Evolutionary conservation across 768 basidiomycete species (phyloP), one percentile per base, ranked within the genome.

Genomic region (Boletus sp.): DNA sequence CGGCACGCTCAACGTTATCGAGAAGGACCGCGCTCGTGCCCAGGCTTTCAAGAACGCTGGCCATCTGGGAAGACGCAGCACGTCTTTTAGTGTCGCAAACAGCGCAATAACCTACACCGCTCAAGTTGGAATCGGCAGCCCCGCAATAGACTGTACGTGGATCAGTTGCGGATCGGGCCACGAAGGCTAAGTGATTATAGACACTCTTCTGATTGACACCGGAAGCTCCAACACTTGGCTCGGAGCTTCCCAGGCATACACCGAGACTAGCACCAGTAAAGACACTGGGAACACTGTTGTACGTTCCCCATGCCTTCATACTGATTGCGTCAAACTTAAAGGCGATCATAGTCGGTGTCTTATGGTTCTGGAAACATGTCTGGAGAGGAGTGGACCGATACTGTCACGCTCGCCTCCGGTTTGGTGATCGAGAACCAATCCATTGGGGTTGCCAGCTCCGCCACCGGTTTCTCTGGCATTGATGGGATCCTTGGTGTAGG

Each of bases 401-500:
- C 47, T 1, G 36, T 61, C 39, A 58, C 51, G 0, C 48, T 57
- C 9, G 30, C 51, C 3, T 32, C 49, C 9, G 41, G 37, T 4
- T 36, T 57, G 49, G 46, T 54, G 12, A 49, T 61, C n/a, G 8
- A 32, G 18, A 32, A 53, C 0, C 78, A 79, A 62, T 68, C 66
- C n/a, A 73, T 78, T 17, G 57, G 76, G 14, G 72, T 71, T 47
- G 76, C 78, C 4, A 42, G 55, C 1, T 32, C 17, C 2, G 14
- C 51, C 6, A 45, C 5, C 30, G 6, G 52, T 68, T 20, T 53
- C 51, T 1, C 39, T 18, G 70, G 58, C 5, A 65, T 77, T 18
- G 75, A 78, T 52, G 78, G 78, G 9, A 74, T 77, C 49, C 69
- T 79, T 18, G 61, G 77, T 67, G 47, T 62, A 12, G 70, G 75